Percentiles rank a stretch among this genome's conserved stretches.
These are phyloP conservation scores for Podospora appendiculata DNA, from an alignment of 495 filamentous ascomycete genomes.

Conservation along the genomic window DNA sequence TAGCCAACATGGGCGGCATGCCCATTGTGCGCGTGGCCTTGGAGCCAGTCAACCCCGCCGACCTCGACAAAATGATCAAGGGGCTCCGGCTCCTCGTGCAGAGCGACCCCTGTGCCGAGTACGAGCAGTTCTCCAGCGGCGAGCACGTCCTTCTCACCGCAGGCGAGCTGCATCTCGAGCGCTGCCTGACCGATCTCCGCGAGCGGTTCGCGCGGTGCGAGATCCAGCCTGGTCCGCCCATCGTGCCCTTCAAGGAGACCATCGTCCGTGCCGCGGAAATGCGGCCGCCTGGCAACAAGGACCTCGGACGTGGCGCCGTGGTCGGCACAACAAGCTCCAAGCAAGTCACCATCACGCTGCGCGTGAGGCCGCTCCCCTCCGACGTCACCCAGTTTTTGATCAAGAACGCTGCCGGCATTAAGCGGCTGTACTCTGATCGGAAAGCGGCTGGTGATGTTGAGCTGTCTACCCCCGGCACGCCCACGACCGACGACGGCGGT, in stretches of 20 bases:
- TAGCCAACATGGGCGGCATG: slow-evolving; percentile 60
- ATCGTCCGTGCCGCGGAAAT: slow-evolving; percentile 84
- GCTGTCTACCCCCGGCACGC: slow-evolving; percentile 18
- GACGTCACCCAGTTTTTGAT: slow-evolving; percentile 78
- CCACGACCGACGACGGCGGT: slow-evolving; percentile 34
- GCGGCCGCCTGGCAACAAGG: slow-evolving; percentile 77
- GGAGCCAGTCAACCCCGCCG: slow-evolving; percentile 78
- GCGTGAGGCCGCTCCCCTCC: slow-evolving; percentile 71
- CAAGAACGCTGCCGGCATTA: slow-evolving; percentile 72
- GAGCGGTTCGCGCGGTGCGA: slow-evolving; percentile 93
- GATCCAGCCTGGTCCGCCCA: slow-evolving; percentile 87
- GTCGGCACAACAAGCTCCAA: slow-evolving; percentile 71
- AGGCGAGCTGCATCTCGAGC: slow-evolving; percentile 89
- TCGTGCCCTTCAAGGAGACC: slow-evolving; percentile 92
- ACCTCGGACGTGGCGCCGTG: slow-evolving; percentile 79
- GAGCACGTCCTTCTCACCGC: slow-evolving; percentile 95
- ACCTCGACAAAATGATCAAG: slow-evolving; percentile 87
- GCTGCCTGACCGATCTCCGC: slow-evolving; percentile 86
- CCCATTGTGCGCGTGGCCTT: slow-evolving; percentile 95
- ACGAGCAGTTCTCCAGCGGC: slow-evolving; percentile 85
- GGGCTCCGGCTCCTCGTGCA: slow-evolving; percentile 85
- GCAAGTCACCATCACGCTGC: slow-evolving; percentile 68
- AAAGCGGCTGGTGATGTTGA: slow-evolving; percentile 36
- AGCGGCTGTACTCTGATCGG: slow-evolving; percentile 65
- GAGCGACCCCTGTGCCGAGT: slow-evolving; percentile 92